Conservation (phyloP, 148 eudicot genomes). For the Rhododendron mucronatum region DNA sequence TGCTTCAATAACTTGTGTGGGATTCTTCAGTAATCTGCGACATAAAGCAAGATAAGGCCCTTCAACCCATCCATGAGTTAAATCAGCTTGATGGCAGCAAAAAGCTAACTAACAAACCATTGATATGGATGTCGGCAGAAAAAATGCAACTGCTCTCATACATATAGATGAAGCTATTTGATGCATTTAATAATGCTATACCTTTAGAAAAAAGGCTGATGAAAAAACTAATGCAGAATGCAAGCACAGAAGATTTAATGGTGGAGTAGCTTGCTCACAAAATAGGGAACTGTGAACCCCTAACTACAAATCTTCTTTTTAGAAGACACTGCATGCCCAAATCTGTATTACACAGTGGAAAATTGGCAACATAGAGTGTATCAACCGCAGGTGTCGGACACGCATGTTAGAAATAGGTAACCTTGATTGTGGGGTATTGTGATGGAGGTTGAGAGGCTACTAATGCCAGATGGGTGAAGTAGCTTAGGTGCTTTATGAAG, state of each 20-base stretch:
- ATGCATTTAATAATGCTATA: not conserved
- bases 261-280: not conserved
- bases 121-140: not conserved
- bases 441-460: not conserved
- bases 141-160: not conserved
- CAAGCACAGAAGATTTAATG: not conserved
- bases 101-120: not conserved
- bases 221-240: not conserved
- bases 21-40: conserved; percentile 60
- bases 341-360: not conserved
- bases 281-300: not conserved
- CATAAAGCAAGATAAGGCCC: not conserved
- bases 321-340: not conserved
- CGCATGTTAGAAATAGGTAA: not conserved
- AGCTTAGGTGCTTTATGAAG: not conserved
- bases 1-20: conserved; percentile 66
- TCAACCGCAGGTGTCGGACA: not conserved
- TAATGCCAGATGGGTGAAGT: not conserved
- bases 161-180: not conserved
- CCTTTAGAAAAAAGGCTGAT: not conserved
- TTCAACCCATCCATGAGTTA: not conserved
- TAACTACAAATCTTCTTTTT: not conserved
- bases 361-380: not conserved
- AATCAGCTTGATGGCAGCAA: not conserved
- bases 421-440: not conserved